Conservation (phyloP, 257 asterid genomes). For the Catharanthus roseus region DNA sequence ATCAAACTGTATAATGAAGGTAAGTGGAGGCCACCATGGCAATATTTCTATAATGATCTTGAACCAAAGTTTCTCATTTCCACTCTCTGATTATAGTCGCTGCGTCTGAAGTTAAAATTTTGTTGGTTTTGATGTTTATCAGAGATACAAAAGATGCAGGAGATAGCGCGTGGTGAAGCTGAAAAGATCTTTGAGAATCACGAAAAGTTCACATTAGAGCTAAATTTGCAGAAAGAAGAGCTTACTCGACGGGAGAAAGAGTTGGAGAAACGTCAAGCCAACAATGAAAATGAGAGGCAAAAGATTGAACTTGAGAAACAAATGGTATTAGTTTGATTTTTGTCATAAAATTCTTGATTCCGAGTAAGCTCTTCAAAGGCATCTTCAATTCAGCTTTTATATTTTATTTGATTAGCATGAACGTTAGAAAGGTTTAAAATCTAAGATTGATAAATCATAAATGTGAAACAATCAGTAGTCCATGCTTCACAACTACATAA, state of each 20-base stretch:
- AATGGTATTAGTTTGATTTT: slow-evolving; percentile 28
- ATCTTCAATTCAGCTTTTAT: not conserved
- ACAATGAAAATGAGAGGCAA: slow-evolving; percentile 25
- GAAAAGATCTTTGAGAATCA: slow-evolving; percentile 24
- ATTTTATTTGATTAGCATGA: not conserved
- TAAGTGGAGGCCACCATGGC: not conserved
- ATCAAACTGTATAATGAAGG: slow-evolving; percentile 36
- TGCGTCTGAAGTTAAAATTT: not conserved
- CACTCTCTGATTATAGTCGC: not conserved
- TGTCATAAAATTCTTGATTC: not conserved
- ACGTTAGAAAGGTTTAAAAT: not conserved
- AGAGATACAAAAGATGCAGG: slow-evolving; percentile 25
- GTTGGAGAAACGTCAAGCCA: slow-evolving; percentile 43
- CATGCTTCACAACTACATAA: too few relatives aligned
- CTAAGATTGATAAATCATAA: not conserved
- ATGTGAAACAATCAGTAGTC: not conserved
- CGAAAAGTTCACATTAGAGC: slow-evolving; percentile 20
- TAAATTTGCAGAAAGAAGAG: slow-evolving; percentile 26
- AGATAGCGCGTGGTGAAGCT: slow-evolving; percentile 22
- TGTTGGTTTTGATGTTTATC: not conserved
- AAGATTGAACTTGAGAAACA: slow-evolving; percentile 30
- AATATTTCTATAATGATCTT: too few relatives aligned
- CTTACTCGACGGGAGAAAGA: slow-evolving; percentile 31
- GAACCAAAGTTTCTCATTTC: not conserved
- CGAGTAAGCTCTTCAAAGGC: not conserved